Percentiles rank a stretch among this genome's conserved stretches.
These are phyloP conservation scores for Astragalus membranaceus DNA, from an alignment of 306 rosid genomes.

Conservation along the genomic window DNA sequence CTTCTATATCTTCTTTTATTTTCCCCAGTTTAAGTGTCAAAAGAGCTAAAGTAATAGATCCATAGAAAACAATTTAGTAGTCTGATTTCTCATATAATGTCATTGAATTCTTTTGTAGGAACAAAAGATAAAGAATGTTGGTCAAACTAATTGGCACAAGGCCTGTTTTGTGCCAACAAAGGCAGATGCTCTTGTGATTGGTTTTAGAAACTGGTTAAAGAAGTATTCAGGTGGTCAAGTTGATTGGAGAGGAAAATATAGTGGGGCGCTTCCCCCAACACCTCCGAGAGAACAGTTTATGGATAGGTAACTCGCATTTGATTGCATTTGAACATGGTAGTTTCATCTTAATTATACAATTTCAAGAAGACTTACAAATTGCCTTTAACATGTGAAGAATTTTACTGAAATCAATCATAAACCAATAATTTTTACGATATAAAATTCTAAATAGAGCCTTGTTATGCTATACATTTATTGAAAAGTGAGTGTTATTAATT, in stretches of 20 bases:
- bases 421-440: no score
- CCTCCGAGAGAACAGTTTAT: conserved; percentile 79
- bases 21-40: background rate
- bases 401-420: no score
- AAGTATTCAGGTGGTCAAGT: conserved; percentile 73
- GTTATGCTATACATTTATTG: no score
- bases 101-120: conserved; percentile 40
- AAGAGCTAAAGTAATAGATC: background rate
- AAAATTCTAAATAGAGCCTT: no score
- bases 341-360: no score
- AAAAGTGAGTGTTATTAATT: no score
- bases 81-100: conserved; percentile 18
- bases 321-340: background rate
- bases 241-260: conserved; percentile 79
- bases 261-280: conserved; percentile 65
- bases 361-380: background rate
- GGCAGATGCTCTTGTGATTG: conserved; percentile 75
- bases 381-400: no score
- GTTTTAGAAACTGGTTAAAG: conserved; percentile 80
- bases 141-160: conserved; percentile 63
- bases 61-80: background rate
- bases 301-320: conserved; percentile 57
- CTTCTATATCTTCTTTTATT: background rate
- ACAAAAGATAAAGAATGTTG: conserved; percentile 52
- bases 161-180: conserved; percentile 88